These are phyloP conservation scores for Mycena albidolilacea DNA, from an alignment of 768 basidiomycete genomes.

Conservation along the genomic window DNA sequence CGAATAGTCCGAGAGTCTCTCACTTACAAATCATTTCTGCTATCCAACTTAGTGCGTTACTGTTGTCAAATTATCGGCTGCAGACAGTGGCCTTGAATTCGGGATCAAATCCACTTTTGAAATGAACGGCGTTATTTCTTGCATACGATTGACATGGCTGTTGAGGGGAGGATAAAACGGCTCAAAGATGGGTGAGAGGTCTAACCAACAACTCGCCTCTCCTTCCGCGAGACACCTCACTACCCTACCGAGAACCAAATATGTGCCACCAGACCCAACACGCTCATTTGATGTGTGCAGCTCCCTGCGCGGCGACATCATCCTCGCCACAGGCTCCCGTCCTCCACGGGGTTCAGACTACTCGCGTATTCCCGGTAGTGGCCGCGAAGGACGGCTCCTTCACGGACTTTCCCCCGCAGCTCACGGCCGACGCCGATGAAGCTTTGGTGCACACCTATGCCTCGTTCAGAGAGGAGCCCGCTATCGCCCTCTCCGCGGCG, in stretches of 20 bases:
- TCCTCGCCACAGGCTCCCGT: too few relatives aligned
- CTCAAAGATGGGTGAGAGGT: background rate
- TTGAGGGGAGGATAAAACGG: background rate
- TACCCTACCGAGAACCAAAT: background rate
- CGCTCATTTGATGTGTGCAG: background rate
- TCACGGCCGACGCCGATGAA: slow-evolving; percentile 19
- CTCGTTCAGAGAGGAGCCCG: slow-evolving; percentile 38
- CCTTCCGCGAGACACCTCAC: background rate
- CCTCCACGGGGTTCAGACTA: background rate
- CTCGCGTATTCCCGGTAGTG: background rate
- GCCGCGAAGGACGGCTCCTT: background rate
- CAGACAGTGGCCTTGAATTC: too few relatives aligned
- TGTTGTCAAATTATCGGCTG: background rate
- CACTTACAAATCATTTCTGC: background rate
- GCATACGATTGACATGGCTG: background rate
- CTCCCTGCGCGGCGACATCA: background rate
- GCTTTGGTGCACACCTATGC: slow-evolving; percentile 35
- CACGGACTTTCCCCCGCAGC: slow-evolving; percentile 12
- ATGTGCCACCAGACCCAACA: background rate
- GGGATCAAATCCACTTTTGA: background rate
- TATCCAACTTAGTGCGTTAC: too few relatives aligned
- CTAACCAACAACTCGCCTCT: background rate
- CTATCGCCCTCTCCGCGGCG: slow-evolving; percentile 21
- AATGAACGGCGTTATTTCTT: background rate
- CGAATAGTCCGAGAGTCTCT: too few relatives aligned